A percentile compares a stretch with the other conserved stretches of the same genome.
These are phyloP conservation scores for Platanthera guangdongensis DNA, from an alignment of 106 monocot species.

Conservation along the genomic window DNA sequence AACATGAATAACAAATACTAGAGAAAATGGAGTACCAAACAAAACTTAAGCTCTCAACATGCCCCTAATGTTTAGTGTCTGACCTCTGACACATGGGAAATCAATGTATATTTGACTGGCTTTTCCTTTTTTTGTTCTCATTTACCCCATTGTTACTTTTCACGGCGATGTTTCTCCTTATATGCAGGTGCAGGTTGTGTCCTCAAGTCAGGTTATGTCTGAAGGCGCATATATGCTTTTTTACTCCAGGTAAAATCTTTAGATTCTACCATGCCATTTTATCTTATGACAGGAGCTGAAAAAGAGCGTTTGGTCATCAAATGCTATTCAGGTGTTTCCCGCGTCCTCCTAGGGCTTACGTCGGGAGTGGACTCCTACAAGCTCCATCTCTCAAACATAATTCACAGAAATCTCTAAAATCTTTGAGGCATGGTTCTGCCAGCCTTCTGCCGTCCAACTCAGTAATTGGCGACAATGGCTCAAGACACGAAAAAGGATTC, in stretches of 20 bases:
- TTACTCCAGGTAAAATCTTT: slow-evolving; percentile 62
- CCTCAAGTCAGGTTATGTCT: slow-evolving; percentile 82
- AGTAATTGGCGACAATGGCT: slow-evolving; percentile 7
- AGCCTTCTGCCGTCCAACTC: not conserved
- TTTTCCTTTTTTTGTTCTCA: no score
- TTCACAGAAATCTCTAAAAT: slow-evolving; percentile 20
- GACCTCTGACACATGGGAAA: no score
- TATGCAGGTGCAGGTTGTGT: slow-evolving; percentile 68
- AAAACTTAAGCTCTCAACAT: no score
- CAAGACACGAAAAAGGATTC: slow-evolving; percentile 9
- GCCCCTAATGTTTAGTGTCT: no score
- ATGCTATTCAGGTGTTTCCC: slow-evolving; percentile 58
- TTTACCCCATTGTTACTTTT: no score
- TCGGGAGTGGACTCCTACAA: slow-evolving; percentile 15
- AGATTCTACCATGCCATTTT: not conserved
- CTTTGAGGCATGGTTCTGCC: slow-evolving; percentile 9
- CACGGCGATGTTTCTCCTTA: no score
- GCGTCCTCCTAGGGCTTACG: slow-evolving; percentile 57
- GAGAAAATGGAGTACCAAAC: no score
- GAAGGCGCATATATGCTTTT: slow-evolving; percentile 98
- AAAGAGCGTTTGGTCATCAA: not conserved
- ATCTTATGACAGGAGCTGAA: not conserved
- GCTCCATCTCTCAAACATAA: slow-evolving; percentile 12
- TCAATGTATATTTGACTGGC: no score
- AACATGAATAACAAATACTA: no score